These are phyloP conservation scores for Leptographium galeiforme DNA, from an alignment of 2,329 filamentous ascomycete species.

Conservation along the genomic window DNA sequence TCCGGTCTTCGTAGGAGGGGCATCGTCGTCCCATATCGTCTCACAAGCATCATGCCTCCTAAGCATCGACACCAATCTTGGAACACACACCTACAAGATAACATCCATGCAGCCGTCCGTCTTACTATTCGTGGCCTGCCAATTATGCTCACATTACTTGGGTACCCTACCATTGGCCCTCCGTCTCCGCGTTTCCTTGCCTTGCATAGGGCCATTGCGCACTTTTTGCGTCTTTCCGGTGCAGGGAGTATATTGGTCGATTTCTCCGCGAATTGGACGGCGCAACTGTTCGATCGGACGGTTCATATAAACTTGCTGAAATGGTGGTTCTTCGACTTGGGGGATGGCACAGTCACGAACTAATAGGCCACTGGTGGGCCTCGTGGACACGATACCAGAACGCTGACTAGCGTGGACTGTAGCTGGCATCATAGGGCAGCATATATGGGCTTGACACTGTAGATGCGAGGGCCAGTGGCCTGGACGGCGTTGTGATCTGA, in stretches of 20 bases:
- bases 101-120: too few species aligned
- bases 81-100: too few species aligned
- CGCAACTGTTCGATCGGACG: not conserved
- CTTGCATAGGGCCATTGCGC: not conserved
- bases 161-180: too few species aligned
- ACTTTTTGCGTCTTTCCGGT: not conserved
- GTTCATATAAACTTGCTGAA: not conserved
- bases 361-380: constrained; percentile 33
- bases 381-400: constrained; percentile 36
- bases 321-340: not conserved
- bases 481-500: constrained; percentile 20
- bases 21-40: too few species aligned
- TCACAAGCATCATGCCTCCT: not conserved
- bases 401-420: constrained; percentile 31
- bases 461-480: constrained; percentile 6
- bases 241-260: not conserved
- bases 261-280: not conserved
- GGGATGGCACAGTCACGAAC: not conserved
- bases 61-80: not conserved
- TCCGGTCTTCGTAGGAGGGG: too few species aligned
- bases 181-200: not conserved
- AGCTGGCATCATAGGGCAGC: constrained; percentile 19
- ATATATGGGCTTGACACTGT: constrained; percentile 8
- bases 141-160: too few species aligned
- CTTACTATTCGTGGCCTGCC: too few species aligned